Conservation (phyloP, 2,329 filamentous ascomycete species). For the Bisporella sp. region DNA sequence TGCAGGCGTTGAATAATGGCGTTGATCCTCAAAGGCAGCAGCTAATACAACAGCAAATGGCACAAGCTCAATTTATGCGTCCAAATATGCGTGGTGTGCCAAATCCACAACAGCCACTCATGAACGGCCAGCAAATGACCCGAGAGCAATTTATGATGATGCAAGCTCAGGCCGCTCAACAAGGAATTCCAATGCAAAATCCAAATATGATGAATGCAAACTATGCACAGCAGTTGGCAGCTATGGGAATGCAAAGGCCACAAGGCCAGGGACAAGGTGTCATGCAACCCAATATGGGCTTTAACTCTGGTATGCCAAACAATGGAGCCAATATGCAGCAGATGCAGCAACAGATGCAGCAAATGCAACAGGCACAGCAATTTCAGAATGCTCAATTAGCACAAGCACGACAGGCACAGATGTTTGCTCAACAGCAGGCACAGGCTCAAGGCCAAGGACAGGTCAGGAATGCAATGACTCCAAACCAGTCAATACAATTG, state of each 20-base stretch:
- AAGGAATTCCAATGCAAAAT: conserved; percentile 15
- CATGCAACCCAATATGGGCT: background rate
- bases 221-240: conserved; percentile 17
- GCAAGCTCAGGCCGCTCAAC: conserved; percentile 19
- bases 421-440: conserved; percentile 2
- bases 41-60: conserved; percentile 13
- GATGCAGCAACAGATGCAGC: conserved; percentile 22
- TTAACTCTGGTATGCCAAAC: background rate
- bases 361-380: conserved; percentile 19
- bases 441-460: conserved; percentile 11
- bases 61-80: background rate
- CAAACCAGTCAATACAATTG: background rate
- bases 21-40: conserved; percentile 13
- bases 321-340: background rate
- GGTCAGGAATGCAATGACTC: background rate
- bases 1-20: conserved; percentile 41
- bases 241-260: conserved; percentile 8
- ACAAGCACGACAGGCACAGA: conserved; percentile 7
- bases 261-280: conserved; percentile 1
- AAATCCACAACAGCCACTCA: conserved; percentile 13
- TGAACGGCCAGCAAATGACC: conserved; percentile 14
- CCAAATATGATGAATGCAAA: conserved; percentile 12
- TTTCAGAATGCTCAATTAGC: background rate
- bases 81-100: conserved; percentile 30
- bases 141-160: conserved; percentile 29